phyloP scores from a whole-genome alignment of 2,329 filamentous ascomycete genomes.

The Keithomyces neogunnii region DNA sequence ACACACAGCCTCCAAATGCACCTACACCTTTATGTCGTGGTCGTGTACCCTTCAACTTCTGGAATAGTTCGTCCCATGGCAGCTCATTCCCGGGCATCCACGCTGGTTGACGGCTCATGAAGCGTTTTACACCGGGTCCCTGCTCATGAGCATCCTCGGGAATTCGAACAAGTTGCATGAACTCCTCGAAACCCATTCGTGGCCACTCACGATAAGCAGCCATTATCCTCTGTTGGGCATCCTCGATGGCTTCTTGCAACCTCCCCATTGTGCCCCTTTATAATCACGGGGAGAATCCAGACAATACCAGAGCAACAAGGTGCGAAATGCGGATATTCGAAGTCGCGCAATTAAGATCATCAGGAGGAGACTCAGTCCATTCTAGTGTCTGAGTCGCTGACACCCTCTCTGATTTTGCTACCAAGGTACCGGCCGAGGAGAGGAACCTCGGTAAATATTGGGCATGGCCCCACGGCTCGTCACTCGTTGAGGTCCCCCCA shows the following conservation, averaged over 20 bases:
- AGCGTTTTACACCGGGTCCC: conserved; percentile 11
- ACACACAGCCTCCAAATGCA: conserved; percentile 30
- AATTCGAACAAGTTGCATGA: conserved; percentile 18
- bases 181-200: conserved; percentile 21
- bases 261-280: not conserved
- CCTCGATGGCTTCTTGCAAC: conserved; percentile 2
- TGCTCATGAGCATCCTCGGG: conserved; percentile 7
- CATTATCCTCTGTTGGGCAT: not conserved
- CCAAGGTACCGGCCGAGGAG: no score
- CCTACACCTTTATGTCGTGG: conserved; percentile 10
- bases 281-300: not conserved
- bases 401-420: no score
- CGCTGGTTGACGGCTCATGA: conserved; percentile 23
- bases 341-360: no score
- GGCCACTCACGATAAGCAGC: conserved; percentile 4
- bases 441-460: no score
- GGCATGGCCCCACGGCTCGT: no score
- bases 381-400: no score
- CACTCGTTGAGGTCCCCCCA: no score
- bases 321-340: not conserved
- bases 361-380: no score
- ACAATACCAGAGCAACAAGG: not conserved
- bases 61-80: conserved; percentile 17
- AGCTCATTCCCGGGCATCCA: conserved; percentile 24
- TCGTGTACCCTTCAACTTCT: conserved; percentile 8